Conservation (phyloP, 2,329 filamentous ascomycete species). For the Drechslera avenae region DNA sequence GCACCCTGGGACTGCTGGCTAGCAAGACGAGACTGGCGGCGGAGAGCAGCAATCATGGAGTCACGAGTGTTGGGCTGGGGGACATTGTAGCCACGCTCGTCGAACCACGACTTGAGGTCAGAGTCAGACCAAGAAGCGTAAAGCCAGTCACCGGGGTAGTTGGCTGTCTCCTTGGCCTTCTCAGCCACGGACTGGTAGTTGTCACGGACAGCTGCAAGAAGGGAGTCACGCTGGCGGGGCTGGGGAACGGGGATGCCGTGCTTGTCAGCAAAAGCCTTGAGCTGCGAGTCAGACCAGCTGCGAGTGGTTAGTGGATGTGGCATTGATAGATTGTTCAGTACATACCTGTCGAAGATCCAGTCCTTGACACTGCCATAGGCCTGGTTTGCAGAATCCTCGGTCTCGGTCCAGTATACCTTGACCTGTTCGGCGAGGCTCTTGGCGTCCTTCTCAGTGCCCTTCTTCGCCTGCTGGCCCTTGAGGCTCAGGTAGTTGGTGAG, state of each 20-base stretch:
- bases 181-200: constrained; percentile 81
- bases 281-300: constrained; percentile 89
- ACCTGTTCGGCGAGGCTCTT: constrained; percentile 72
- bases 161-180: constrained; percentile 73
- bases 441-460: constrained; percentile 69
- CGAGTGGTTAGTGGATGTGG: constrained; percentile 43
- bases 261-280: constrained; percentile 91
- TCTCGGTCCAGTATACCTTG: constrained; percentile 76
- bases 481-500: constrained; percentile 69
- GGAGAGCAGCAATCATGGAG: constrained; percentile 84
- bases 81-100: constrained; percentile 81
- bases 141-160: constrained; percentile 95
- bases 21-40: constrained; percentile 85
- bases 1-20: constrained; percentile 68
- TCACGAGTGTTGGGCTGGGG: constrained; percentile 86
- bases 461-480: constrained; percentile 73
- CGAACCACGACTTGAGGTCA: constrained; percentile 91
- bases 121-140: constrained; percentile 92
- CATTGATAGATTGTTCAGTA: background rate
- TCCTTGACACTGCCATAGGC: constrained; percentile 76
- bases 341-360: constrained; percentile 86
- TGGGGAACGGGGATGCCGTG: constrained; percentile 86
- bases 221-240: constrained; percentile 80
- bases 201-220: constrained; percentile 77
- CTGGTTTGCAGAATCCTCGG: constrained; percentile 74